Base-by-base conservation (phyloP, 139 green algal species). In the Picochlorum sp. region DNA sequence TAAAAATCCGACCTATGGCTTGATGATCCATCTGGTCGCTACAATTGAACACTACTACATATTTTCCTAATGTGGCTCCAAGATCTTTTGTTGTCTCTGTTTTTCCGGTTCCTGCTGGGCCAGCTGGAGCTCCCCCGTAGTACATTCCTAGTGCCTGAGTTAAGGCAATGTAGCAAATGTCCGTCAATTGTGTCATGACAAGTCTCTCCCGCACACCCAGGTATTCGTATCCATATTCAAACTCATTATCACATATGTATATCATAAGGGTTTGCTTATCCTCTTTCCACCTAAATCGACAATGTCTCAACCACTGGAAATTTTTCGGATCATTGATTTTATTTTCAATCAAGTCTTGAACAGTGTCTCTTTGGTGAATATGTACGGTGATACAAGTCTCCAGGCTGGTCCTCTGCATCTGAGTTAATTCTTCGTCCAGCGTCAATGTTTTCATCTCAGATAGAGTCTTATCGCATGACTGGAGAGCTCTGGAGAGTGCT, bases 31-130 rank as follows among this genome's bases (percentile, higher is more conserved):
- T 93, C 78, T 91, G 90, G 74, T 97, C 89, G 30, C 71, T 87
- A 80, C 90, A 97, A 85, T 97, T 97, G 81, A 97, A 97, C 43
- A 97, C 90, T 20, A 96, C 89, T 32, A 96, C 89, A 57, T 90
- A 96, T 75, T 96, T 96, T 58, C 90, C 90, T 62, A 97, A 77
- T 9, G 90, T 96, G 75, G 83, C 88, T 44, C 88, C 88, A 58
- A 94, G 70, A 57, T 96, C 88, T 66, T 97, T 97, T 51, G 89
- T 96, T 28, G 90, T 96, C 75, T 97, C 90, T 13, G 90, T 97
- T 73, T 97, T 97, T 50, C 89, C 89, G 3, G 89, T 96, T 26
- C 87, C 89, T 45, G 89, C 90, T 35, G 90, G 90, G 3, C 90
- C 90, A 1, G 90, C 90, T 24, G 90, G 90, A 4, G 90, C 90